A percentile compares a stretch with the other conserved stretches of the same genome.
phyloP scores from a whole-genome alignment of 2,329 filamentous ascomycete genomes.

The Trichoderma koningiopsis region DNA sequence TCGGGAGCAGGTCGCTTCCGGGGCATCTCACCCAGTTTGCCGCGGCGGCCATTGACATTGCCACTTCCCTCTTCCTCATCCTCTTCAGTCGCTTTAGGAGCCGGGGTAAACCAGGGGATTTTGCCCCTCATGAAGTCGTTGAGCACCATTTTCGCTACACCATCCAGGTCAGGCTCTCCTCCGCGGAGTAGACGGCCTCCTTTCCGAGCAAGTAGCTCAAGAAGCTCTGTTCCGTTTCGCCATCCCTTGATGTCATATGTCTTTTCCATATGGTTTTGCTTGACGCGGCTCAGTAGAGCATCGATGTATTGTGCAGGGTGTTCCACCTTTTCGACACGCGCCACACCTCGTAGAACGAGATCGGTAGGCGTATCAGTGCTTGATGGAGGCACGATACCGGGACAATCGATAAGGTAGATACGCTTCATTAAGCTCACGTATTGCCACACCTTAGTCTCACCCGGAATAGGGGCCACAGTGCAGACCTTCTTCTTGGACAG shows the following conservation, averaged over 20 bases:
- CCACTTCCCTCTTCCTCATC: conserved; percentile 51
- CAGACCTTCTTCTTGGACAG: conserved; percentile 92
- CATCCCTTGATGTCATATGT: conserved; percentile 89
- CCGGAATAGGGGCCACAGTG: conserved; percentile 90
- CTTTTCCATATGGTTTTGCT: conserved; percentile 84
- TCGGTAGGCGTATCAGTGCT: conserved; percentile 82
- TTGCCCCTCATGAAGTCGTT: conserved; percentile 96
- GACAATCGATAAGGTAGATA: conserved; percentile 90
- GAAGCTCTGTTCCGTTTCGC: conserved; percentile 75
- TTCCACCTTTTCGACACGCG: conserved; percentile 93
- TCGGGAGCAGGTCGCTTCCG: conserved; percentile 73
- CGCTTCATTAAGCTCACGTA: conserved; percentile 95
- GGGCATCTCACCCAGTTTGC: conserved; percentile 82
- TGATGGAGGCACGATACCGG: conserved; percentile 91
- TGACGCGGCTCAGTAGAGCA: conserved; percentile 76
- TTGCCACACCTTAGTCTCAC: conserved; percentile 97
- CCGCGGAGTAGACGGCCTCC: conserved; percentile 83
- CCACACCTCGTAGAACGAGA: conserved; percentile 85
- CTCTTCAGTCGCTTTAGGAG: conserved; percentile 55
- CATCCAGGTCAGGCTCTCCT: conserved; percentile 93
- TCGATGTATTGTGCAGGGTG: conserved; percentile 95
- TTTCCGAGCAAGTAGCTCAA: conserved; percentile 86
- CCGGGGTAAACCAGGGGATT: conserved; percentile 92
- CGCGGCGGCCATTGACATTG: conserved; percentile 69
- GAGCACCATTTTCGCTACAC: conserved; percentile 93